These are phyloP conservation scores for Heterotrichella gracilis DNA, from an alignment of 352 stramenopile genomes.

Conservation along the genomic window DNA sequence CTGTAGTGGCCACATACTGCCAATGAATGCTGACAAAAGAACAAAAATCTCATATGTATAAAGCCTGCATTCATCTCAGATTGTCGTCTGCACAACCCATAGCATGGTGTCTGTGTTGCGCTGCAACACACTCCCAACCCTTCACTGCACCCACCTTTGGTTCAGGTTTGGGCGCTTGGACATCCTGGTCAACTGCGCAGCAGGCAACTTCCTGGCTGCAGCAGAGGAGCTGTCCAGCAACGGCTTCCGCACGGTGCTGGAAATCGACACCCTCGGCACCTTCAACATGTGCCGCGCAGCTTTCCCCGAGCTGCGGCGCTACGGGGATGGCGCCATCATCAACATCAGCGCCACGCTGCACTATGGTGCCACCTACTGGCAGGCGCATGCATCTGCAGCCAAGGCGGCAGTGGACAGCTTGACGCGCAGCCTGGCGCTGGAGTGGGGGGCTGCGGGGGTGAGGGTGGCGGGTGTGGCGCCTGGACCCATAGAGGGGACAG, in stretches of 20 bases:
- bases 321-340: conserved; percentile 37
- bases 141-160: too few species aligned
- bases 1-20: too few species aligned
- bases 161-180: conserved; percentile 32
- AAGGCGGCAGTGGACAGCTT: conserved; percentile 71
- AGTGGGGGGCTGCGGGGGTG: conserved; percentile 68
- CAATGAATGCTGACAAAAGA: too few species aligned
- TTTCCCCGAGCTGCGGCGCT: conserved; percentile 37
- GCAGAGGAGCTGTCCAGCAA: conserved; percentile 50
- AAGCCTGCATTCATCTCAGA: too few species aligned
- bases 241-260: conserved; percentile 69
- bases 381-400: conserved; percentile 61
- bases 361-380: conserved; percentile 52
- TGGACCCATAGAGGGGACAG: conserved; percentile 63
- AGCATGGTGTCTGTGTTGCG: too few species aligned
- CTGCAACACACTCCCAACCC: too few species aligned
- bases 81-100: too few species aligned
- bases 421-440: conserved; percentile 57
- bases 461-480: conserved; percentile 64
- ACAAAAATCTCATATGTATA: too few species aligned
- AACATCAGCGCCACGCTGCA: conserved; percentile 75
- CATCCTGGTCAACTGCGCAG: conserved; percentile 39
- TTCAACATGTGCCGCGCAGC: conserved; percentile 68
- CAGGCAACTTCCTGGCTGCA: conserved; percentile 40
- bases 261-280: conserved; percentile 66